Base-by-base conservation (phyloP, 345 rosid species). In the Hibiscus tridactylites region DNA sequence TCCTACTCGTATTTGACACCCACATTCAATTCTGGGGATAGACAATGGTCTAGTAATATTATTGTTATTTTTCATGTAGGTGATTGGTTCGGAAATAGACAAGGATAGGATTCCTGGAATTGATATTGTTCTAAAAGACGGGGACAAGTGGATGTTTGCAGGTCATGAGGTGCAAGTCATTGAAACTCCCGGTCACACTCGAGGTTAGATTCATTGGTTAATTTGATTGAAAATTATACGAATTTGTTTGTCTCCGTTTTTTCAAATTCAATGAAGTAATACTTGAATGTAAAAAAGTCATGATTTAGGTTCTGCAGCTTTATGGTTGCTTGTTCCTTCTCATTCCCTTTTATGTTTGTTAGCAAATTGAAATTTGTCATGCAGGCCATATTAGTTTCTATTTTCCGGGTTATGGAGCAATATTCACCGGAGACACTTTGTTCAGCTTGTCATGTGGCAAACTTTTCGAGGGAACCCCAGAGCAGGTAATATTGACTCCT, bases 141-240 rank as follows among this genome's bases (percentile, higher is more conserved):
- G 88, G 72, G 99, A 96, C 73, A 92, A 82, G 71, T 96, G 99
- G 99, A 96, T 92, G 98, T 96, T 96, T 80, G 98, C 96, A 29
- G 98, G 98, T 65, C 99, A 96, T 79, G 99, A 92, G 81, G 97
- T 83, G 77, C 85, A 77, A 28, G 75, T 96, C 63, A 85, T 96
- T 74, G 91, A 88, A 73, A 96, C 98, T 80, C 99, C 99, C 75
- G 98, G 98, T 37, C 97, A 89, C 77, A 92, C 98, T 21, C 86
- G 79, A 89, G 99, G 99, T 95, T 71, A 28, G 47, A 72, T 72
- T 73, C 63, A 26, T 70, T 75, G 61, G 57, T 58, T n/a, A 47
- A 6, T n/a, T 28, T 33, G n/a, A 80, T 35, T 11, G 16, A 54
- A 58, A 76, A 49, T 64, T 3, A 21, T 4, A 3, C 69, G 46